phyloP scores from a whole-genome alignment of 1,139 yeast species.

The Saccharomyces hybrid region DNA sequence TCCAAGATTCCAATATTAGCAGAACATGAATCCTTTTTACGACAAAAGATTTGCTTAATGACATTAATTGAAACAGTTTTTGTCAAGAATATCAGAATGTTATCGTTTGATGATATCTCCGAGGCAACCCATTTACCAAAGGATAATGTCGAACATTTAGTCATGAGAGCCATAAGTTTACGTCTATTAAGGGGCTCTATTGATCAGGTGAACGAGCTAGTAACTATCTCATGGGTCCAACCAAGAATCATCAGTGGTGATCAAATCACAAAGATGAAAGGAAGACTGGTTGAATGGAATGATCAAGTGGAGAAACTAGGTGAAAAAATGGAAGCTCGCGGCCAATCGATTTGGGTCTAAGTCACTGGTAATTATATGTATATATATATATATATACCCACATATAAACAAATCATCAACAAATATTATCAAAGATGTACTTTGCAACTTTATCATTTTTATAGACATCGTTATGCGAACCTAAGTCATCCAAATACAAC shows the following conservation, averaged over 20 bases:
- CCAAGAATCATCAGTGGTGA: conserved; percentile 81
- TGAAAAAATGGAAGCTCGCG: conserved; percentile 47
- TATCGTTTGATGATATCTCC: conserved; percentile 68
- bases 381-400: not conserved
- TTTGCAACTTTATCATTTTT: conserved; percentile 17
- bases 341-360: conserved; percentile 53
- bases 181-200: conserved; percentile 79
- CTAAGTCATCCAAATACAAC: conserved; percentile 17
- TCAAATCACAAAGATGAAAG: conserved; percentile 71
- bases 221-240: conserved; percentile 88
- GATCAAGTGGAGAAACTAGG: conserved; percentile 60
- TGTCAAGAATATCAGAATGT: conserved; percentile 62
- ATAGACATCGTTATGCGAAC: conserved; percentile 30
- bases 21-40: conserved; percentile 56
- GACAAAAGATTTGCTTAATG: conserved; percentile 89
- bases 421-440: conserved; percentile 16
- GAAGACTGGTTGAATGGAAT: conserved; percentile 72
- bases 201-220: conserved; percentile 73
- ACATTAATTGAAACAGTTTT: conserved; percentile 84
- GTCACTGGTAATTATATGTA: not conserved
- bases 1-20: conserved; percentile 54
- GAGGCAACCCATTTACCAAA: conserved; percentile 59
- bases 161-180: conserved; percentile 83
- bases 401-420: conserved; percentile 44
- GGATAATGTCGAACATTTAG: conserved; percentile 72